phyloP scores from a whole-genome alignment of 2,329 filamentous ascomycete species.

The Trichoderma citrinoviride region DNA sequence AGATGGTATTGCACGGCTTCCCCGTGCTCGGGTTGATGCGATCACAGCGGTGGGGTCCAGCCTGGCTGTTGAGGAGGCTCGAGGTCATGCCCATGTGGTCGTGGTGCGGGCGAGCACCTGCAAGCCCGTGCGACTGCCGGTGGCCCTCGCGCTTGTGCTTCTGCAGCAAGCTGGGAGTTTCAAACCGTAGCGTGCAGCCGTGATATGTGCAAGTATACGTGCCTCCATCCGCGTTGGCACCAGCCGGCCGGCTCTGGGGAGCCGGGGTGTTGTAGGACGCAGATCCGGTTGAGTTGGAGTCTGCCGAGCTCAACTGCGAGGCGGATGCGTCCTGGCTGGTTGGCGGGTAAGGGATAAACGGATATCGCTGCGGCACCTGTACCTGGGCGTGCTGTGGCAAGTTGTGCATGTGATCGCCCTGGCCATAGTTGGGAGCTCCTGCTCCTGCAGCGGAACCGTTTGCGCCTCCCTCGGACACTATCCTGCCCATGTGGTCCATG shows the following conservation, averaged over 20 bases:
- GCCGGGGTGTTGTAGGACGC: constrained; percentile 34
- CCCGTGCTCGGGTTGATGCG: constrained; percentile 92
- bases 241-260: constrained; percentile 52
- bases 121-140: constrained; percentile 61
- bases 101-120: constrained; percentile 28
- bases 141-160: constrained; percentile 96
- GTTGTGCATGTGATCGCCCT: constrained; percentile 27
- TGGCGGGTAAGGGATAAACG: constrained; percentile 44
- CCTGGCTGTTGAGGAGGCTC: constrained; percentile 73
- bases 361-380: constrained; percentile 51
- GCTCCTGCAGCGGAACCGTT: constrained; percentile 21
- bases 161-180: constrained; percentile 80
- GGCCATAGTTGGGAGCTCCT: constrained; percentile 22
- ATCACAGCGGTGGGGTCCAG: constrained; percentile 89
- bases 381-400: constrained; percentile 35
- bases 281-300: constrained; percentile 44
- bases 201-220: constrained; percentile 97
- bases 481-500: constrained; percentile 41
- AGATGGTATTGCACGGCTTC: constrained; percentile 90
- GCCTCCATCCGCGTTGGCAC: constrained; percentile 71
- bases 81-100: constrained; percentile 47
- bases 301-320: constrained; percentile 44
- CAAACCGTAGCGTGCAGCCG: constrained; percentile 83
- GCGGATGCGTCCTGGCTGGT: constrained; percentile 35
- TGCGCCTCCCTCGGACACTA: constrained; percentile 24